Percentiles rank a stretch among this genome's conserved stretches.
Conservation (phyloP, 1,284 basidiomycete species). For the Irpex sp. region DNA sequence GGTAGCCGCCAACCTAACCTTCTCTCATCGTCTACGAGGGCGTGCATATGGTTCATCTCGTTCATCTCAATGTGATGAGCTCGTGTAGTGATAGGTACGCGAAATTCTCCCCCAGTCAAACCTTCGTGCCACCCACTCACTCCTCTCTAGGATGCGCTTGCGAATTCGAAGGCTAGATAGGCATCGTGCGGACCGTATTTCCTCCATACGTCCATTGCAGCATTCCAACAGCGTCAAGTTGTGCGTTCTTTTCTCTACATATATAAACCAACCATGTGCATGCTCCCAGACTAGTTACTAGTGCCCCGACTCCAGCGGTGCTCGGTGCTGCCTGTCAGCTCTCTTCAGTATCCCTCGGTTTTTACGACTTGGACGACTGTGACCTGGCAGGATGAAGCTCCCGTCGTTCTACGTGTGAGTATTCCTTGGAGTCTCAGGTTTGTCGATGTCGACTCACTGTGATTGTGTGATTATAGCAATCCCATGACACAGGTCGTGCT, state of each 20-base stretch:
- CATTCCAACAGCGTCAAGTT: not conserved
- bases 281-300: not conserved
- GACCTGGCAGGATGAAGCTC: constrained; percentile 3
- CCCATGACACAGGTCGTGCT: constrained; percentile 37
- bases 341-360: not conserved
- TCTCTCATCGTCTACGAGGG: not conserved
- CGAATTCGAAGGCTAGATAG: not conserved
- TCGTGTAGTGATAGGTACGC: not conserved
- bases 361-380: not conserved
- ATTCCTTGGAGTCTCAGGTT: not conserved
- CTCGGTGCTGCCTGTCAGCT: not conserved
- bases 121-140: not conserved
- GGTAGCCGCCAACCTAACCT: not conserved
- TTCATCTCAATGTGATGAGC: too few species aligned
- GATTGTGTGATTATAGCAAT: constrained; percentile 15
- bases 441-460: not conserved
- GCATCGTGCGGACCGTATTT: not conserved
- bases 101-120: not conserved
- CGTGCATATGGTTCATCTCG: not conserved
- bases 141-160: not conserved
- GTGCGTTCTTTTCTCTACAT: not conserved
- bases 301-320: not conserved
- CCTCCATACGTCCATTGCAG: not conserved
- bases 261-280: constrained; percentile 6
- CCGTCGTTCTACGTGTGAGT: constrained; percentile 27